Conservation (phyloP, 2,329 filamentous ascomycete species). For the Ophiostoma tasmaniense region DNA sequence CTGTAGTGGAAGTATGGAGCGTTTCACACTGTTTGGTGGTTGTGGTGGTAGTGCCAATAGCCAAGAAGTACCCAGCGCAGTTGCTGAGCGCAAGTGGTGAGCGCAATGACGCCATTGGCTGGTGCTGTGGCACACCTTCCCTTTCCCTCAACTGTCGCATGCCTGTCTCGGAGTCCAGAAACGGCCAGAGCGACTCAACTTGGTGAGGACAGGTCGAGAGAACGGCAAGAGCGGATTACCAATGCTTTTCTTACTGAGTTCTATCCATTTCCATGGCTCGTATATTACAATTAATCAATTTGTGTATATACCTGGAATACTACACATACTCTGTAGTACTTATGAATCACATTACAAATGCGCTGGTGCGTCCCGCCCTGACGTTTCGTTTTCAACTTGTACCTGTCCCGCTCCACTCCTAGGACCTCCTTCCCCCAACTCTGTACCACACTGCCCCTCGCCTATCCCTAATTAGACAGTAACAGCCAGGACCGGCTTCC, state of each 20-base stretch:
- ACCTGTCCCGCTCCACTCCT: not conserved
- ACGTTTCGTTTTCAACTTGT: not conserved
- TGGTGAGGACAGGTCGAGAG: not conserved
- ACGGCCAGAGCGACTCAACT: not conserved
- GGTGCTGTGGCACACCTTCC: not conserved
- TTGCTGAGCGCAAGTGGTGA: not conserved
- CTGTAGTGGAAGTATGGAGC: not conserved
- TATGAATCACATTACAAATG: not conserved
- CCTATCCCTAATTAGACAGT: not conserved
- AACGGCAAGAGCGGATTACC: not conserved
- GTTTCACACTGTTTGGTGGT: not conserved
- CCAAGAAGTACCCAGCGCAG: not conserved
- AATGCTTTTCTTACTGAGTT: not conserved
- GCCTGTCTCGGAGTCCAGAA: not conserved
- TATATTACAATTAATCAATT: not conserved
- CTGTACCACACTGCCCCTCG: not conserved
- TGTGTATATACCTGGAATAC: not conserved
- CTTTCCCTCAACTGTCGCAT: not conserved
- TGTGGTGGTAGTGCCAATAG: not conserved
- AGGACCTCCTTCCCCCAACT: not conserved
- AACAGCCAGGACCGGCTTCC: not conserved
- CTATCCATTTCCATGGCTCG: not conserved
- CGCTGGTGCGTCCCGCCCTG: not conserved
- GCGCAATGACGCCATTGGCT: conserved; percentile 5
- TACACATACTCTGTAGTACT: not conserved